Evolutionary conservation across 306 rosid genomes (phyloP).

Genomic region (Boehmeria nivea): DNA sequence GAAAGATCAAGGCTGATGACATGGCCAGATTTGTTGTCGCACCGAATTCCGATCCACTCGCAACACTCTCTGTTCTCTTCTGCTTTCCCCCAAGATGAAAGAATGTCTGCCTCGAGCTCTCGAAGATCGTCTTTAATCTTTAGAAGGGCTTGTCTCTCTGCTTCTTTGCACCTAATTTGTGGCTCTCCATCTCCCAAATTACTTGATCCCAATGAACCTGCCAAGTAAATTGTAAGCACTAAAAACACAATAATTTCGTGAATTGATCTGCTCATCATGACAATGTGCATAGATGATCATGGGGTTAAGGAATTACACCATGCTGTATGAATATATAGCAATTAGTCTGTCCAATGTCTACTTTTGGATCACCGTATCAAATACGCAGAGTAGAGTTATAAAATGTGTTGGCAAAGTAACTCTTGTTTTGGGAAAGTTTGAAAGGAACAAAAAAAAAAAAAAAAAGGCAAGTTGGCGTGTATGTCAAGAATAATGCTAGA

Average conservation of each 20-base stretch:
- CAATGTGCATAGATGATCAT: no score
- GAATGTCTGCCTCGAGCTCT: neutral
- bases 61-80: constrained; percentile 21
- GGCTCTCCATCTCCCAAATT: neutral
- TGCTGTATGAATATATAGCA: no score
- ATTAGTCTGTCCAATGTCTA: no score
- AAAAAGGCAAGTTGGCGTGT: no score
- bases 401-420: no score
- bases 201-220: neutral
- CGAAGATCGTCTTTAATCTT: neutral
- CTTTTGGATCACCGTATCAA: no score
- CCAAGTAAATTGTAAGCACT: neutral
- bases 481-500: no score
- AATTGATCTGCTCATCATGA: neutral
- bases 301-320: no score
- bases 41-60: constrained; percentile 10
- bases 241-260: neutral
- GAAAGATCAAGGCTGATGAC: constrained; percentile 16
- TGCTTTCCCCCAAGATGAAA: constrained; percentile 8
- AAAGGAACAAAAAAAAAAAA: no score
- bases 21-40: constrained; percentile 1
- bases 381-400: no score
- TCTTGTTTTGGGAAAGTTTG: no score
- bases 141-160: constrained; percentile 1
- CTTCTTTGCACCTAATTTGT: constrained; percentile 1